Conservation (phyloP, 2,329 filamentous ascomycete species). For the Fusarium concolor region DNA sequence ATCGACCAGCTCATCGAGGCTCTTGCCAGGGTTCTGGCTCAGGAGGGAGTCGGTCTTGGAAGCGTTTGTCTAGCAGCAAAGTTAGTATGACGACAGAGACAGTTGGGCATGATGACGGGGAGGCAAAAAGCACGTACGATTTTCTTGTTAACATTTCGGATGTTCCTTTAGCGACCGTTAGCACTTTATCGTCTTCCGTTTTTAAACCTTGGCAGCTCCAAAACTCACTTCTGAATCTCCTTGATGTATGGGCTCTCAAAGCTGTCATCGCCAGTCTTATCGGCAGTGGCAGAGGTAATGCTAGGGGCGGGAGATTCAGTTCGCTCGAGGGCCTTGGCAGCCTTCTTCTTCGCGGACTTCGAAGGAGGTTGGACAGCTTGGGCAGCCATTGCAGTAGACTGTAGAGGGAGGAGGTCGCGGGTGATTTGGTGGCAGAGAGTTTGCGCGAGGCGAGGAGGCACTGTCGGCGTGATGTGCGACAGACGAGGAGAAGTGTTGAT, state of each 20-base stretch:
- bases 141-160: constrained; percentile 95
- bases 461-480: constrained; percentile 34
- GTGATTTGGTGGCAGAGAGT: constrained; percentile 30
- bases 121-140: constrained; percentile 70
- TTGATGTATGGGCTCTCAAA: constrained; percentile 84
- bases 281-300: constrained; percentile 57
- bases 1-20: constrained; percentile 78
- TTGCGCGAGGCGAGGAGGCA: constrained; percentile 40
- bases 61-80: constrained; percentile 67
- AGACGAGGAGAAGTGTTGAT: constrained; percentile 26
- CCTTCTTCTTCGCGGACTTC: constrained; percentile 77
- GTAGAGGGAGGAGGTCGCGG: constrained; percentile 15
- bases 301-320: constrained; percentile 67
- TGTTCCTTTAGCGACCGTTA: constrained; percentile 69
- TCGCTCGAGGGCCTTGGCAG: constrained; percentile 62
- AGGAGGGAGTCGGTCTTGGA: constrained; percentile 78
- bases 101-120: constrained; percentile 4
- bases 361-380: constrained; percentile 69
- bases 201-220: background rate
- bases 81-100: constrained; percentile 34
- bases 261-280: constrained; percentile 66
- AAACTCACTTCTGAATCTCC: constrained; percentile 86
- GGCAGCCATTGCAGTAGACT: constrained; percentile 66
- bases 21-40: constrained; percentile 75
- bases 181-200: constrained; percentile 1